Evolutionary conservation across 139 green algal species (phyloP), one percentile per base, ranked within the genome.

Genomic region (Volvox reticuliferus): DNA sequence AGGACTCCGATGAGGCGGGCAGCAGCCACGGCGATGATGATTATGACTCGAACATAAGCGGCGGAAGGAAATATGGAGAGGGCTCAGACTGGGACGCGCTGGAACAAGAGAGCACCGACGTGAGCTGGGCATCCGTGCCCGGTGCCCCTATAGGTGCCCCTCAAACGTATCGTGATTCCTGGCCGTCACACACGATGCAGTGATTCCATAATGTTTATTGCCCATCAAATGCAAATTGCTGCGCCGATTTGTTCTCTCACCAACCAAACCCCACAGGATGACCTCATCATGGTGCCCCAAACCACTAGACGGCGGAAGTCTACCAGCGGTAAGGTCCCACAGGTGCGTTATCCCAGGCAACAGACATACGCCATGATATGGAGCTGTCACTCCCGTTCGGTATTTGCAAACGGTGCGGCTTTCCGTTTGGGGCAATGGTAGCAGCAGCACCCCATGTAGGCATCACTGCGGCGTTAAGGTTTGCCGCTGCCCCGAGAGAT

Each of bases 281-380:
- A 87, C 32, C 75, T 87, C n/a, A 50, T 87, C 24, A 65, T 75
- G 81, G 2, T 87, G 22, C 26, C 19, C 30, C 61, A 77, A 33
- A 62, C 61, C 22, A 32, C 81, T 18, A 20, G 1, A 13, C 30
- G 71, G 71, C 26, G 32, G 71, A n/a, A 79, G 71, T 24, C 21
- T 28, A 73, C 6, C 65, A 28, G 65, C 65, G 65, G 9, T 12
- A 73, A 73, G 12, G 65, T 16, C 9, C 9, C 44, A 55, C 44
- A 55, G 44, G 44, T 55, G 44, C 9, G 44, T 55, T 55, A 14
- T 5, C 44, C 44, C 44, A 55, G 5, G 5, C 44, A 55, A 9
- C 44, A 9, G 9, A 55, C 44, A 55, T 55, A 55, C 44, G 44
- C 44, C 9, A 55, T 9, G 44, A 55, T 55, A 55, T 55, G 44